These are phyloP conservation scores for Clonostachys rosea DNA, from an alignment of 2,329 filamentous ascomycete genomes.

Conservation along the genomic window DNA sequence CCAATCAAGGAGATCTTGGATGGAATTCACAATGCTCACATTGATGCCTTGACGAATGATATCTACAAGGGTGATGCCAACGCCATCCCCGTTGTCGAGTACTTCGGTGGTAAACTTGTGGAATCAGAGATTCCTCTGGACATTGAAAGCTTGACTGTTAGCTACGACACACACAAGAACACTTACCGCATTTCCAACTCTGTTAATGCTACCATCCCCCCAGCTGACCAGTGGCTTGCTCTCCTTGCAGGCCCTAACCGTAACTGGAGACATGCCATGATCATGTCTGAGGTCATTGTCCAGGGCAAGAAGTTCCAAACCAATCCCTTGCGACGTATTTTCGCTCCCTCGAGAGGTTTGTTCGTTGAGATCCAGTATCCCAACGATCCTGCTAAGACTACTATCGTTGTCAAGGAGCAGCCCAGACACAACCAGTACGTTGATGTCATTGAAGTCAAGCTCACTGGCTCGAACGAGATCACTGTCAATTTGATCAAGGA, in stretches of 20 bases:
- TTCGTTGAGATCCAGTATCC: constrained; percentile 84
- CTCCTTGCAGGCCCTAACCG: constrained; percentile 80
- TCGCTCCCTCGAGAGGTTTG: constrained; percentile 79
- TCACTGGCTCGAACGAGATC: constrained; percentile 74
- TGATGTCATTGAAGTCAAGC: constrained; percentile 81
- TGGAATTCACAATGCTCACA: constrained; percentile 83
- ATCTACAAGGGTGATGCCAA: constrained; percentile 71
- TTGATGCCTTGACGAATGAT: constrained; percentile 72
- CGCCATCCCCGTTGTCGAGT: constrained; percentile 81
- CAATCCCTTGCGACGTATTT: constrained; percentile 90
- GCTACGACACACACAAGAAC: constrained; percentile 72
- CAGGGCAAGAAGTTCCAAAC: constrained; percentile 97
- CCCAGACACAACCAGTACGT: constrained; percentile 80
- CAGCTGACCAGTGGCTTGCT: constrained; percentile 78
- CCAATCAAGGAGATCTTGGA: constrained; percentile 94
- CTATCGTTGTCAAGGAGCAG: constrained; percentile 84
- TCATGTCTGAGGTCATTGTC: constrained; percentile 88
- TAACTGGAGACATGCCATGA: constrained; percentile 92
- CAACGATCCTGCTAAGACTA: constrained; percentile 76
- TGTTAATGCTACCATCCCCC: constrained; percentile 69
- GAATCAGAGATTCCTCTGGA: constrained; percentile 69
- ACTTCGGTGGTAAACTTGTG: constrained; percentile 86
- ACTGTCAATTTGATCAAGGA: constrained; percentile 89
- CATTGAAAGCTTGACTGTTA: constrained; percentile 80
- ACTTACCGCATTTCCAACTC: constrained; percentile 79